Evolutionary conservation across 345 rosid genomes (phyloP), one percentile per base, ranked within the genome.

Genomic region (Eucalyptus curtisii): DNA sequence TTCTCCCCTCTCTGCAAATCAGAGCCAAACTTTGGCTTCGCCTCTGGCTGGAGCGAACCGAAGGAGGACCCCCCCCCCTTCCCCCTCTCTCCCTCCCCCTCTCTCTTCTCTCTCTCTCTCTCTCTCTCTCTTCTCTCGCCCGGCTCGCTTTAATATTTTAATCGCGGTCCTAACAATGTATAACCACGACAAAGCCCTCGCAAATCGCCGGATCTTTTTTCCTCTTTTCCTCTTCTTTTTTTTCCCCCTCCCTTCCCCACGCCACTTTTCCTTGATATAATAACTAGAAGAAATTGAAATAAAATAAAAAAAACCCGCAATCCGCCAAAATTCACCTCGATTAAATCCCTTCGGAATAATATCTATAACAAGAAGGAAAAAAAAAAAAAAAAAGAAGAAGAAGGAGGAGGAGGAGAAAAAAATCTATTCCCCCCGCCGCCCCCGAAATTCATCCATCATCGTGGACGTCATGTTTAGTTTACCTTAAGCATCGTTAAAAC

Each of bases 1-100:
- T 22, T 22, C 88, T 87, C 88, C 84, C 64, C 42, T 59, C 82
- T 86, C 89, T 59, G 89, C 89, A 87, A 89, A 89, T 89, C 66
- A 87, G 89, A 84, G 49, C 55, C 22, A 80, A 27, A 82, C 82
- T 59, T 49, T 57, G 80, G 87, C 49, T 66, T 86, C 81, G 90
- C 61, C 61, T 86, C 68, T 85, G 33, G 87, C 81, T 14, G 50
- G 71, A 61, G 80, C 80, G 47, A 20, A 52, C 57, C 57, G 57
- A 50, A 40, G 61, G 90, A 89, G 88, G 71, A 66, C 88, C 86
- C 88, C 90, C 87, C 64, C n/a, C 8, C 37, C 15, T 3, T 8
- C 1, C 30, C 19, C 6, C 44, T 6, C 44, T 50, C 52, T 48
- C 88, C 44, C 11, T 27, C 33, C 2, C 14, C 20, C 89, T 49